These are phyloP conservation scores for Candida nanaspora DNA, from an alignment of 805 yeast species.

Conservation along the genomic window DNA sequence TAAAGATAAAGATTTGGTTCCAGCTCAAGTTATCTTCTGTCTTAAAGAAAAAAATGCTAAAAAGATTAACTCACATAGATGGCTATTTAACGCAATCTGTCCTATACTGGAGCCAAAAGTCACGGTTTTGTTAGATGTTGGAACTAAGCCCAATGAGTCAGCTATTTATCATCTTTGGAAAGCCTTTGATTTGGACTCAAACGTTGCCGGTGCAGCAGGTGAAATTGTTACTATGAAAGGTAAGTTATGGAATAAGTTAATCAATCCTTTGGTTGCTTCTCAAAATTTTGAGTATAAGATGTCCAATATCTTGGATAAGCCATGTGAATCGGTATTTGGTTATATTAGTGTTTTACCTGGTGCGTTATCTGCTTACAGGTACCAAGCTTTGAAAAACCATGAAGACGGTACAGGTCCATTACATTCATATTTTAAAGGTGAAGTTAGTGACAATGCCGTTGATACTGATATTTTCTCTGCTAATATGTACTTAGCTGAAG, in stretches of 20 bases:
- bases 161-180: conserved; percentile 95
- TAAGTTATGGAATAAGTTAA: conserved; percentile 67
- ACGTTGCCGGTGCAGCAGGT: conserved; percentile 99
- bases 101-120: conserved; percentile 90
- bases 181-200: conserved; percentile 91
- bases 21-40: conserved; percentile 91
- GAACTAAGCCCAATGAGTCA: conserved; percentile 85
- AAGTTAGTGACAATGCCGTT: conserved; percentile 29
- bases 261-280: conserved; percentile 91
- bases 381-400: conserved; percentile 76
- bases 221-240: conserved; percentile 96
- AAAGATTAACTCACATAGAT: conserved; percentile 94
- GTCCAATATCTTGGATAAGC: conserved; percentile 94
- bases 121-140: conserved; percentile 88
- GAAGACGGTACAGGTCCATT: conserved; percentile 92
- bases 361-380: conserved; percentile 91
- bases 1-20: conserved; percentile 83
- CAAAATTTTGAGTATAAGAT: conserved; percentile 95
- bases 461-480: conserved; percentile 79
- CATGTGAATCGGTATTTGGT: conserved; percentile 87
- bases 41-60: conserved; percentile 87
- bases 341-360: conserved; percentile 93
- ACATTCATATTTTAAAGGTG: conserved; percentile 85
- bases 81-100: conserved; percentile 94
- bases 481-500: conserved; percentile 96